Conservation (phyloP, 257 asterid species). For the Voacanga thouarsii region DNA sequence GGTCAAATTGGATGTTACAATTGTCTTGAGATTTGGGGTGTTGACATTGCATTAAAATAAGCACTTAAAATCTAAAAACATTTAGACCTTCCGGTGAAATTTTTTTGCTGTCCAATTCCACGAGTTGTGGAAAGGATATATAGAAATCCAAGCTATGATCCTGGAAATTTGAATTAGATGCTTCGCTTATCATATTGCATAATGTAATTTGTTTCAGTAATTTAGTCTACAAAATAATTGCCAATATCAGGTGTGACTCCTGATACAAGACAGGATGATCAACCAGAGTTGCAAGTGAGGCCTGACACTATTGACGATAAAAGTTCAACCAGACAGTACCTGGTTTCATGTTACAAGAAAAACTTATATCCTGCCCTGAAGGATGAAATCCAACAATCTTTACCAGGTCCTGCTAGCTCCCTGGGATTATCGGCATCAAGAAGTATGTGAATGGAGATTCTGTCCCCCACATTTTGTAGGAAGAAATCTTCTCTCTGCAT, state of each 20-base stretch:
- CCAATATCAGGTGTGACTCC: conserved; percentile 56
- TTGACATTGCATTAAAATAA: background rate
- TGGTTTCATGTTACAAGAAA: conserved; percentile 55
- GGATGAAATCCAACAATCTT: conserved; percentile 39
- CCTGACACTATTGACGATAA: conserved; percentile 46
- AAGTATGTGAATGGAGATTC: conserved; percentile 28
- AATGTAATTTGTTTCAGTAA: background rate
- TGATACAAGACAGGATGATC: conserved; percentile 68
- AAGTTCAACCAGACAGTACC: conserved; percentile 53
- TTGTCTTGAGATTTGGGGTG: background rate
- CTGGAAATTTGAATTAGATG: too few relatives aligned
- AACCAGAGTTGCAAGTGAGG: conserved; percentile 41
- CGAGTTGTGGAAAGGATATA: background rate
- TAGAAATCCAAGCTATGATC: background rate
- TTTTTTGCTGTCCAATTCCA: background rate
- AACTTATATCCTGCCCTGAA: conserved; percentile 50
- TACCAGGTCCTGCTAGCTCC: conserved; percentile 17
- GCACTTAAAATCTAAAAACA: background rate
- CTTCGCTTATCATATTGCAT: background rate
- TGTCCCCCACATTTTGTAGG: too few relatives aligned
- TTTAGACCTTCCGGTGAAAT: background rate
- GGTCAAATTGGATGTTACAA: background rate
- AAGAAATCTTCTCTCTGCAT: background rate
- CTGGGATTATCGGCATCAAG: conserved; percentile 32
- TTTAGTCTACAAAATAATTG: background rate